These are phyloP conservation scores for Linum usitatissimum DNA, from an alignment of 345 rosid species.

Conservation along the genomic window DNA sequence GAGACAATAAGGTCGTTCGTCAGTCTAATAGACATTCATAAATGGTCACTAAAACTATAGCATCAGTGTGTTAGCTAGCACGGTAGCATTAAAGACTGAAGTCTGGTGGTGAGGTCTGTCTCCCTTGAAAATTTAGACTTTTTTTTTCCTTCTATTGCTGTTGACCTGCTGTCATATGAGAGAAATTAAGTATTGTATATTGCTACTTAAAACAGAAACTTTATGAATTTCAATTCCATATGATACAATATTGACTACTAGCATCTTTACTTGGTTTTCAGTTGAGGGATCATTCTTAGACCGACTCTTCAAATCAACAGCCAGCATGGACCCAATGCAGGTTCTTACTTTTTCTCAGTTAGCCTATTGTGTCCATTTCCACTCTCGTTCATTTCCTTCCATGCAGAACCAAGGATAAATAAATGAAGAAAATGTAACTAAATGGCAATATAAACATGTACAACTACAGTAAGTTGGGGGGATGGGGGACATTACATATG, in stretches of 20 bases:
- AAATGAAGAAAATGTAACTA: not conserved
- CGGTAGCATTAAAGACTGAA: not conserved
- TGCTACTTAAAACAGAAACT: not conserved
- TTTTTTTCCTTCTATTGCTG: too few relatives aligned
- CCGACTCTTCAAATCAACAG: conserved; percentile 63
- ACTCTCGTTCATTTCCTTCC: not conserved
- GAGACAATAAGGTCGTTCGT: not conserved
- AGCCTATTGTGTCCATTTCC: not conserved
- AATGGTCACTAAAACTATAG: not conserved
- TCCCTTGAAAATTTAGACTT: too few relatives aligned
- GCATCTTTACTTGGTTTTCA: conserved; percentile 21
- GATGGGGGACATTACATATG: not conserved
- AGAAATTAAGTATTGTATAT: not conserved
- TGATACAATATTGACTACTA: not conserved
- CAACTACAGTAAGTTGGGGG: too few relatives aligned
- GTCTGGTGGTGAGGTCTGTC: not conserved
- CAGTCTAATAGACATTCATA: not conserved
- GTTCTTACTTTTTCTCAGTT: conserved; percentile 23
- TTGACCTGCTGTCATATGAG: too few relatives aligned
- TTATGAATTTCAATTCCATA: not conserved
- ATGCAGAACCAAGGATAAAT: not conserved
- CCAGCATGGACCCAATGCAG: conserved; percentile 60
- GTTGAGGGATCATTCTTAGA: conserved; percentile 77
- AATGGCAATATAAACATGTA: too few relatives aligned
- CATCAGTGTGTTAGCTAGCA: not conserved